phyloP scores from a whole-genome alignment of 176 grass and related monocot species.

The Avena sativa region DNA sequence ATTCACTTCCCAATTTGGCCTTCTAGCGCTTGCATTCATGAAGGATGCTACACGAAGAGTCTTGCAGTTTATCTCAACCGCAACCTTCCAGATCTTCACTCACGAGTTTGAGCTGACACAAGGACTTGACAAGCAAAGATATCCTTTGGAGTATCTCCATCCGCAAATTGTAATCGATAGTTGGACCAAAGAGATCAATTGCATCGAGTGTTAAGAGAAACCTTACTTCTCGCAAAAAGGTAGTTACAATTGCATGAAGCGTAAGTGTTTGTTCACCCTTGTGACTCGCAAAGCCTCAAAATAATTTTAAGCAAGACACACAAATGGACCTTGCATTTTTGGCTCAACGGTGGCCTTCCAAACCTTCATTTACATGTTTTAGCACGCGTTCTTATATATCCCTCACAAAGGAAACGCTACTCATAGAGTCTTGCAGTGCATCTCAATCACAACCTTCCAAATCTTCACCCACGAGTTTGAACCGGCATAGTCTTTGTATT shows the following conservation, averaged over 20 bases:
- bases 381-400: too few relatives aligned
- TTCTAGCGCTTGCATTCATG: too few relatives aligned
- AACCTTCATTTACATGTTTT: neutral
- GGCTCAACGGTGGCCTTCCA: too few relatives aligned
- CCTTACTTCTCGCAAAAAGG: neutral
- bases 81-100: neutral
- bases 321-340: too few relatives aligned
- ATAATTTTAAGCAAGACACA: too few relatives aligned
- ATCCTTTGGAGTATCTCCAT: neutral
- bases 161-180: neutral
- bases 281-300: neutral
- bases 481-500: neutral
- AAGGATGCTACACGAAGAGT: too few relatives aligned
- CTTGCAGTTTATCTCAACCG: too few relatives aligned
- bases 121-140: neutral
- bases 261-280: neutral
- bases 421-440: too few relatives aligned
- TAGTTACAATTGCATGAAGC: neutral
- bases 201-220: neutral
- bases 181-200: neutral
- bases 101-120: neutral
- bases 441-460: neutral
- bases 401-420: neutral
- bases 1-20: too few relatives aligned
- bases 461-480: neutral